These are phyloP conservation scores for Lyophyllum semitale DNA, from an alignment of 768 basidiomycete genomes.

Conservation along the genomic window DNA sequence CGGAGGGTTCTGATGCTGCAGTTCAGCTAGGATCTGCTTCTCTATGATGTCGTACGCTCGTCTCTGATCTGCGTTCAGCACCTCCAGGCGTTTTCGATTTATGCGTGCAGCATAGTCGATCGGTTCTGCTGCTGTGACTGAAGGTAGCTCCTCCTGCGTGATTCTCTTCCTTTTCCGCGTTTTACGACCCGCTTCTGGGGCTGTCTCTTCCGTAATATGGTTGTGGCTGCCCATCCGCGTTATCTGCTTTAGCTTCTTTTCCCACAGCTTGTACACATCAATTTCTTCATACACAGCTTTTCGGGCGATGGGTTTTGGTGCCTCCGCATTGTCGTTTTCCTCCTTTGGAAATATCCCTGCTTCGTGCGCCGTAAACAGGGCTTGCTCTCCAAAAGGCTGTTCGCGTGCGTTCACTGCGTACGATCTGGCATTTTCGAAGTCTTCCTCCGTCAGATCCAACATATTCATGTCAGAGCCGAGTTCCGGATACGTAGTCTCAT, in stretches of 20 bases:
- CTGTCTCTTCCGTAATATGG: too few species aligned
- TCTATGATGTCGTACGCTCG: constrained; percentile 38
- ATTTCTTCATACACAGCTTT: neutral
- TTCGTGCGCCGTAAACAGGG: neutral
- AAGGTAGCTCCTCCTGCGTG: neutral
- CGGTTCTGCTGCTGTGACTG: neutral
- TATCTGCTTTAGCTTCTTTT: neutral
- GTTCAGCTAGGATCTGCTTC: constrained; percentile 24
- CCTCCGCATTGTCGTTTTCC: neutral
- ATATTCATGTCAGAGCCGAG: too few species aligned
- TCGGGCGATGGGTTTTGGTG: neutral
- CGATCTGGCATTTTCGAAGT: neutral
- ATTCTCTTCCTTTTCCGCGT: too few species aligned
- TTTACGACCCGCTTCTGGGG: too few species aligned
- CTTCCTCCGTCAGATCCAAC: neutral
- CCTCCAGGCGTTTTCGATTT: neutral
- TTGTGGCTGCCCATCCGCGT: neutral
- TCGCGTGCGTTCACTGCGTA: neutral
- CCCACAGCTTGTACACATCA: neutral
- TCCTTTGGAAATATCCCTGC: neutral
- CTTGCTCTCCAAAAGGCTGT: neutral
- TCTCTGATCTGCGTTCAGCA: constrained; percentile 33
- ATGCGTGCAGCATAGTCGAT: neutral
- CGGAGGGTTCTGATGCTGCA: constrained; percentile 11
- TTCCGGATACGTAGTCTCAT: too few species aligned